Base-by-base conservation (phyloP, 139 green algal genomes). In the Chlamydomonas eustigma region DNA sequence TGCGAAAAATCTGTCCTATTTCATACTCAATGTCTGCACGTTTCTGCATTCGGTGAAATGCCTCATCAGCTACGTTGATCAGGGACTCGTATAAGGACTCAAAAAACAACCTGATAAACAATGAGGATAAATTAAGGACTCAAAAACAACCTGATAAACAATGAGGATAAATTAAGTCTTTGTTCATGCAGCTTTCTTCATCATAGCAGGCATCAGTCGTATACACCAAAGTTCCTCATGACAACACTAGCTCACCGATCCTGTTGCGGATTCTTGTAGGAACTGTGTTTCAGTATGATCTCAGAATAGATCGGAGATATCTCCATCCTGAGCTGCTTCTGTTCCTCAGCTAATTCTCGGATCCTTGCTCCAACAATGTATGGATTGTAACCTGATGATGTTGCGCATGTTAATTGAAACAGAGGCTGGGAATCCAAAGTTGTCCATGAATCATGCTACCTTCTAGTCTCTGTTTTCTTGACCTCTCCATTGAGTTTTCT, bases 401-500 rank as follows among this genome's bases (percentile, higher is more conserved):
- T 28, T 22, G 50, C 22, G 50, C 22, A 28, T 28, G 22, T 22
- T 22, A 28, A 63, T 22, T 63, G 50, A 63, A 22, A 24, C 22
- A 28, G 50, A 28, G 50, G 22, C 22, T 63, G 50, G 22, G 50
- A 28, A 24, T 28, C 22, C 22, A 24, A 63, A 24, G 50, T 63
- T 63, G 50, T 63, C 22, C 22, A 22, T 22, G 22, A 24, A 63
- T 22, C 22, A 63, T 22, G 22, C 22, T 24, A 32, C 80, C 80
- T 51, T 89, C 81, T 30, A 86, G 51, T 63, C 86, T 80, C 69
- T 81, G 73, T 70, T 89, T 84, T 36, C 84, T 74, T 39, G 81
- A 71, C 18, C 74, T 71, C 18, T 89, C 84, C 79, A 85, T 84
- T 36, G 81, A 31, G 33, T 71, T 76, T 0, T 81, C 64, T 1